These are phyloP conservation scores for Kwoniella sp. DNA, from an alignment of 768 basidiomycete species.

Conservation along the genomic window DNA sequence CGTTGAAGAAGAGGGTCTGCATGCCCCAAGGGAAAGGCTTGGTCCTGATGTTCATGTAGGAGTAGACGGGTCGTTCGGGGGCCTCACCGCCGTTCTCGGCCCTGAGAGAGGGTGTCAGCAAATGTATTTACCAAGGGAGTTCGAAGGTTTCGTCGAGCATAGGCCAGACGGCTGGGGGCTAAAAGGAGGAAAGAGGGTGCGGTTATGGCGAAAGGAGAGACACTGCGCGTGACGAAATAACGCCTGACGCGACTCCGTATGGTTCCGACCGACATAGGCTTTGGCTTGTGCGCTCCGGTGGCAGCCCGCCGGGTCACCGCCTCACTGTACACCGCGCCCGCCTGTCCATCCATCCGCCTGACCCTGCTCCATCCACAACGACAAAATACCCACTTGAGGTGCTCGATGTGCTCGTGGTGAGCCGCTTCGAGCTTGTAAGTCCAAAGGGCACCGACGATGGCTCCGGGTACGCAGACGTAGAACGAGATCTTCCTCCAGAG, in stretches of 20 bases:
- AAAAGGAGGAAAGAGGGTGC: too few species aligned
- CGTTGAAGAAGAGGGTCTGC: conserved; percentile 50
- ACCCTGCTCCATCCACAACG: too few species aligned
- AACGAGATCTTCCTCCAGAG: conserved; percentile 47
- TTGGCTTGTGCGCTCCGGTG: too few species aligned
- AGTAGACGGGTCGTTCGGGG: conserved; percentile 46
- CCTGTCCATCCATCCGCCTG: too few species aligned
- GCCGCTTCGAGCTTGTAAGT: conserved; percentile 46
- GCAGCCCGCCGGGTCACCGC: too few species aligned
- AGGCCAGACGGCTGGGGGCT: too few species aligned
- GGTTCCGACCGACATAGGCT: too few species aligned
- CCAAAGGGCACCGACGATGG: conserved; percentile 42
- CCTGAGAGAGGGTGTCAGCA: background rate
- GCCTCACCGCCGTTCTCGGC: conserved; percentile 42
- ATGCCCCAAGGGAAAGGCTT: conserved; percentile 44
- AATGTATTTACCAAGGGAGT: background rate
- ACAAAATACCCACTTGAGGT: conserved; percentile 41
- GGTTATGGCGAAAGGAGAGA: too few species aligned
- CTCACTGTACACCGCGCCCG: too few species aligned
- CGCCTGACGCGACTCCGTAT: too few species aligned
- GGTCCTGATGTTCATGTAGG: conserved; percentile 51
- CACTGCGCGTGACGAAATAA: too few species aligned
- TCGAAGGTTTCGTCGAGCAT: too few species aligned
- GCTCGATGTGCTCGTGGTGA: conserved; percentile 44
- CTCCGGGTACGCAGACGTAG: conserved; percentile 48